phyloP scores from a whole-genome alignment of 1,284 basidiomycete species.

The Ustilago esculenta region DNA sequence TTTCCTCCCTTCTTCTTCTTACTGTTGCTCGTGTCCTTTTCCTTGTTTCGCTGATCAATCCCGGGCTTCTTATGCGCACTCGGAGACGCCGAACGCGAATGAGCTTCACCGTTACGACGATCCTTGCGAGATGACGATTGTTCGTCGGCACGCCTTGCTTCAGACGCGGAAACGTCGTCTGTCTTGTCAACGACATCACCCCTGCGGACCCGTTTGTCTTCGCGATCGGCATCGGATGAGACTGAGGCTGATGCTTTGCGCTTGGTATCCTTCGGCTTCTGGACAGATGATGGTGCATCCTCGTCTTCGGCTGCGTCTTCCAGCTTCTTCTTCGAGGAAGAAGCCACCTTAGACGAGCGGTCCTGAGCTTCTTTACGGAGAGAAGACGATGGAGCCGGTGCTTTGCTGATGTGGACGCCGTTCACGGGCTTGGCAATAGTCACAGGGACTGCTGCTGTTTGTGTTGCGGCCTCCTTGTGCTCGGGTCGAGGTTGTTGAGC shows the following conservation, averaged over 20 bases:
- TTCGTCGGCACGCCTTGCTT: constrained; percentile 10
- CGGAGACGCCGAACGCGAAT: constrained; percentile 36
- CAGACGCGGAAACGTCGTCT: constrained; percentile 15
- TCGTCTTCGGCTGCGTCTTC: constrained; percentile 38
- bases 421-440: constrained; percentile 20
- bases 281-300: constrained; percentile 10
- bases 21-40: constrained; percentile 30
- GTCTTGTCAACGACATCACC: constrained; percentile 18
- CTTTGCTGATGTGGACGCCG: constrained; percentile 23
- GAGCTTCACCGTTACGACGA: constrained; percentile 20
- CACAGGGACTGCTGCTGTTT: constrained; percentile 23
- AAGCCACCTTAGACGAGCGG: constrained; percentile 41
- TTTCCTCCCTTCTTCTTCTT: constrained; percentile 56
- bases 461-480: constrained; percentile 40
- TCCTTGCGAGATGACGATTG: constrained; percentile 18
- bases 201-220: constrained; percentile 45
- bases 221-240: constrained; percentile 33
- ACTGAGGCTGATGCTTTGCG: constrained; percentile 47
- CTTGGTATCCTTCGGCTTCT: constrained; percentile 41
- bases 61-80: constrained; percentile 23
- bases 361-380: constrained; percentile 15
- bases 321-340: constrained; percentile 54
- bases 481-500: constrained; percentile 18
- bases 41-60: constrained; percentile 24
- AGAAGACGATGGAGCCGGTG: constrained; percentile 6